Evolutionary conservation across 2,329 filamentous ascomycete genomes (phyloP).

Genomic region (Fusarium illudens): DNA sequence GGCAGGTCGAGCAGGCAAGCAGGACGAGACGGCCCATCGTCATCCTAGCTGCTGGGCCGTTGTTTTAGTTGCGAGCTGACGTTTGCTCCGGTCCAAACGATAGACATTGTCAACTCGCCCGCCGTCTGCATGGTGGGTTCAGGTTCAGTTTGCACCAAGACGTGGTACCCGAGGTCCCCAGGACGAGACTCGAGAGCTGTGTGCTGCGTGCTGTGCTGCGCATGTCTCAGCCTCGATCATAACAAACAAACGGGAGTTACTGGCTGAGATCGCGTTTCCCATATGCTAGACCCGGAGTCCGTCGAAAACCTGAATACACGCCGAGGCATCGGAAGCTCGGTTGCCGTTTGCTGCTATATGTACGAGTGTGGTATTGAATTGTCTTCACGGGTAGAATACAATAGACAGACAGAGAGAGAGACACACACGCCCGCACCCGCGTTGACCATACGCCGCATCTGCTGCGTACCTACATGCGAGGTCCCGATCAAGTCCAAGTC

Average conservation of each 20-base stretch:
- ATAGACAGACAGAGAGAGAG: neutral
- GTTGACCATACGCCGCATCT: constrained; percentile 33
- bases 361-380: constrained; percentile 10
- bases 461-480: constrained; percentile 25
- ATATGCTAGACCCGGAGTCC: constrained; percentile 7
- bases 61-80: neutral
- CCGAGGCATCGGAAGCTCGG: neutral
- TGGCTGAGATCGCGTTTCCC: constrained; percentile 32
- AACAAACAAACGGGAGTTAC: constrained; percentile 32
- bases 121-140: constrained; percentile 22
- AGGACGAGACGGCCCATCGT: constrained; percentile 19
- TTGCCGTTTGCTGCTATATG: constrained; percentile 15
- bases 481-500: constrained; percentile 32
- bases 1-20: neutral
- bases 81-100: constrained; percentile 31
- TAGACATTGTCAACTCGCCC: constrained; percentile 21
- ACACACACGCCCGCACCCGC: constrained; percentile 21
- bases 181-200: constrained; percentile 2
- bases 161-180: constrained; percentile 24
- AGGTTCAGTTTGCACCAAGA: constrained; percentile 25
- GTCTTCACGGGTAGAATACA: neutral
- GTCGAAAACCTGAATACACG: constrained; percentile 11
- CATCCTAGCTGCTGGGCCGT: neutral
- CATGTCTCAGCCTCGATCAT: constrained; percentile 41
- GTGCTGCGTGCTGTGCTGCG: neutral